Evolutionary conservation across 1,284 basidiomycete genomes (phyloP).

Genomic region (Ganoderma meredithae): DNA sequence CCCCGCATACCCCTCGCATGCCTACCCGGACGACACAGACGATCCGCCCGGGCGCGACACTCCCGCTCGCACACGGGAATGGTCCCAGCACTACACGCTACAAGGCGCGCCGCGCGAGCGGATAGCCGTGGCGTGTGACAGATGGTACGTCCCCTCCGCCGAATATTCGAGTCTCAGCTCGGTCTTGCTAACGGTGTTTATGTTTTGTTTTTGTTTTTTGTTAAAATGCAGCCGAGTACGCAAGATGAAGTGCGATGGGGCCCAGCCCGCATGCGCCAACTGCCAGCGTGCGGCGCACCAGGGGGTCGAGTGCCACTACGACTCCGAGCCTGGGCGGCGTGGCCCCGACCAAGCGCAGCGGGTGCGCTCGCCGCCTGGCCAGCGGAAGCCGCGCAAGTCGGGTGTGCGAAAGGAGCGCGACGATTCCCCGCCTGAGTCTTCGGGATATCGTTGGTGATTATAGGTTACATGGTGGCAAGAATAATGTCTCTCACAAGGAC

Average conservation of each 20-base stretch:
- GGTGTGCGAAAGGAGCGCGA: not conserved
- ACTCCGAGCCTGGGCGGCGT: conserved; percentile 7
- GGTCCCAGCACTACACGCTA: conserved; percentile 4
- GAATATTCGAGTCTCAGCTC: not conserved
- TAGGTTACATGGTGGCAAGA: too few relatives aligned
- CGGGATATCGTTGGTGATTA: not conserved
- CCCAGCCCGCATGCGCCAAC: not conserved
- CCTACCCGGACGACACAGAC: not conserved
- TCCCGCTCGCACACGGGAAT: not conserved
- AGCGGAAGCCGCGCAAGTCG: conserved; percentile 2
- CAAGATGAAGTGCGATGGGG: conserved; percentile 11
- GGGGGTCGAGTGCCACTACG: conserved; percentile 4
- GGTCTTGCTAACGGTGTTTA: too few relatives aligned
- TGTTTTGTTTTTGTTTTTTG: not conserved
- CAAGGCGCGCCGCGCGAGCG: conserved; percentile 8
- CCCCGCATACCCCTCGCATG: not conserved
- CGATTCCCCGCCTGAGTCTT: not conserved
- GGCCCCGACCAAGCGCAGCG: conserved; percentile 10
- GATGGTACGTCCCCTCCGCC: not conserved
- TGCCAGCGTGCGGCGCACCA: conserved; percentile 10
- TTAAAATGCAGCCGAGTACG: not conserved
- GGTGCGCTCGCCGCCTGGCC: not conserved
- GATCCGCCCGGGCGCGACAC: not conserved
- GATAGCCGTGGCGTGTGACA: conserved; percentile 5
- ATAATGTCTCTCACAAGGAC: too few relatives aligned